These are phyloP conservation scores for Kewa caespitosa DNA, from an alignment of 179 eudicot genomes.

Conservation along the genomic window DNA sequence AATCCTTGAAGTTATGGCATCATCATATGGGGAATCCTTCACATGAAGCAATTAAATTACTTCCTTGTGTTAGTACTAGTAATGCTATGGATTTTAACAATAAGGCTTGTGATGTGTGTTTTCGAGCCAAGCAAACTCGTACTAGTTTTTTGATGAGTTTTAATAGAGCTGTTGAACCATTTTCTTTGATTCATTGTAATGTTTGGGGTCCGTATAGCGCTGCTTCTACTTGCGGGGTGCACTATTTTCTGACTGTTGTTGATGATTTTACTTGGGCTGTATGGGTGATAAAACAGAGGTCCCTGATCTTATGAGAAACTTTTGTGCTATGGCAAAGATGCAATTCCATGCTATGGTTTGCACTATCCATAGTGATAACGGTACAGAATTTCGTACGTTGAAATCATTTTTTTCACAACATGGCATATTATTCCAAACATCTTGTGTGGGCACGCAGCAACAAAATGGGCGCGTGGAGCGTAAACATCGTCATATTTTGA, in stretches of 20 bases:
- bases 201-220: too few relatives aligned
- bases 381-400: neutral
- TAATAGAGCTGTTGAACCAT: too few relatives aligned
- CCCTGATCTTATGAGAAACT: neutral
- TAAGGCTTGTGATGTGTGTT: too few relatives aligned
- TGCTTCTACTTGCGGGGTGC: too few relatives aligned
- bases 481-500: conserved; percentile 6
- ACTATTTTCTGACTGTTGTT: conserved; percentile 5
- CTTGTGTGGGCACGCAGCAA: neutral
- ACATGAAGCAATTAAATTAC: too few relatives aligned
- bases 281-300: neutral
- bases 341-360: neutral
- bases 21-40: too few relatives aligned
- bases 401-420: neutral
- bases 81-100: too few relatives aligned
- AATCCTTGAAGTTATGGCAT: too few relatives aligned
- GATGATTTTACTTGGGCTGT: conserved; percentile 7
- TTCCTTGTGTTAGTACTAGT: too few relatives aligned
- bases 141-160: too few relatives aligned
- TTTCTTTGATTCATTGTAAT: too few relatives aligned
- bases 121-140: too few relatives aligned
- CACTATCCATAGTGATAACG: neutral
- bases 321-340: neutral
- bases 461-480: conserved; percentile 11
- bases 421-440: conserved; percentile 1